phyloP scores from a whole-genome alignment of 129 eudicot genomes.

The Kitagawia praeruptora region DNA sequence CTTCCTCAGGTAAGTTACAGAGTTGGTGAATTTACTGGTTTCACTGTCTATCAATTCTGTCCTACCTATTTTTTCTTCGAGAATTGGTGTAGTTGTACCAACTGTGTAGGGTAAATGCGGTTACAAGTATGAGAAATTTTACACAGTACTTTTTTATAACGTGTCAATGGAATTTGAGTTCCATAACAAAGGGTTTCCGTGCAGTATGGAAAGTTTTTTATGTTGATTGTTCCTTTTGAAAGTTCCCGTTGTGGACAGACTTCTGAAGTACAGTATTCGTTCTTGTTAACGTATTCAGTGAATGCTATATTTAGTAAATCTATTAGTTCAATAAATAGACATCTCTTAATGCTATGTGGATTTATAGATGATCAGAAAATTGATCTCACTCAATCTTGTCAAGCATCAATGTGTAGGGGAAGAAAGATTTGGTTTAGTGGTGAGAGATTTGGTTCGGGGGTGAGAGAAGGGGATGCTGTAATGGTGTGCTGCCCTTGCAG shows the following conservation, averaged over 20 bases:
- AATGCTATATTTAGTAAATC: not conserved
- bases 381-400: not conserved
- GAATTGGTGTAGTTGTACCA: not conserved
- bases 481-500: not conserved
- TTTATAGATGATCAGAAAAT: not conserved
- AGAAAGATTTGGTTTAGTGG: not conserved
- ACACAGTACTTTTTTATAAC: not conserved
- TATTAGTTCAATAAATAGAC: not conserved
- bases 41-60: not conserved
- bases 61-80: not conserved
- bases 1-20: slow-evolving; percentile 69
- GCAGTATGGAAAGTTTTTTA: not conserved
- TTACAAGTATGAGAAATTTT: not conserved
- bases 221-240: not conserved
- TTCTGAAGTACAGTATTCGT: not conserved
- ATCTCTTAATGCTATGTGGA: not conserved
- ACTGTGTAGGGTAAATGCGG: not conserved
- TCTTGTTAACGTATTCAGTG: not conserved
- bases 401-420: not conserved
- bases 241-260: not conserved
- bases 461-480: not conserved
- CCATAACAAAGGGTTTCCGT: not conserved
- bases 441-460: not conserved
- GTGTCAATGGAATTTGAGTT: not conserved
- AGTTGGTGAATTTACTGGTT: not conserved